These are phyloP conservation scores for Hygrocybe punicea DNA, from an alignment of 768 basidiomycete species.

Conservation along the genomic window DNA sequence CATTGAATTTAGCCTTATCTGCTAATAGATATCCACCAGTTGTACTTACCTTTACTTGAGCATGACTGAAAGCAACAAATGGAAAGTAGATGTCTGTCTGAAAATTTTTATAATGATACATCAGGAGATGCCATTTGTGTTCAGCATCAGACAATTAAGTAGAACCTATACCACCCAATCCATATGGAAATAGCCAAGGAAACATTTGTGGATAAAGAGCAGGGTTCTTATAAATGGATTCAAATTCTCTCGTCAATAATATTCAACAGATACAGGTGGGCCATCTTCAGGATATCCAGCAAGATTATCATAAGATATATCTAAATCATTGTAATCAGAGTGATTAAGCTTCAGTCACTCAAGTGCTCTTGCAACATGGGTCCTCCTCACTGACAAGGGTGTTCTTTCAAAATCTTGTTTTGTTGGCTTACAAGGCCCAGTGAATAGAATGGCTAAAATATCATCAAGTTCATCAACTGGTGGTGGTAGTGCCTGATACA, in stretches of 20 bases:
- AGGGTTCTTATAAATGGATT: constrained; percentile 30
- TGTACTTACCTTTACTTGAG: constrained; percentile 32
- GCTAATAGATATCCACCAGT: constrained; percentile 28
- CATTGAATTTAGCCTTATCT: constrained; percentile 23
- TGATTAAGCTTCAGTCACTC: constrained; percentile 37
- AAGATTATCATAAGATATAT: constrained; percentile 25
- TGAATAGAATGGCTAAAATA: constrained; percentile 32
- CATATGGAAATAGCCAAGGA: constrained; percentile 42
- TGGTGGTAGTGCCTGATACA: constrained; percentile 34
- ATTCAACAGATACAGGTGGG: constrained; percentile 23
- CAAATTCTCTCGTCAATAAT: constrained; percentile 10
- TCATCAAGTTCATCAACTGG: constrained; percentile 31
- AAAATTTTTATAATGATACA: constrained; percentile 41
- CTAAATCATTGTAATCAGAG: constrained; percentile 28
- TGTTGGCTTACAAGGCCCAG: constrained; percentile 24
- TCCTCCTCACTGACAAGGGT: constrained; percentile 30
- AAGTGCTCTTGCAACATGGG: constrained; percentile 24
- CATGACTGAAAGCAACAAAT: constrained; percentile 39
- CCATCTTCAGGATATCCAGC: constrained; percentile 9
- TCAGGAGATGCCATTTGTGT: constrained; percentile 26
- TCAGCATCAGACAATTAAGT: constrained; percentile 12
- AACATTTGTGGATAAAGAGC: constrained; percentile 36
- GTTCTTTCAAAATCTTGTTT: constrained; percentile 23
- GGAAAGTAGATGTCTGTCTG: constrained; percentile 37
- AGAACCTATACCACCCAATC: constrained; percentile 29